A percentile compares a stretch with the other conserved stretches of the same genome.
Evolutionary conservation across 768 basidiomycete genomes (phyloP).

Genomic region (Auriculariales sp.): DNA sequence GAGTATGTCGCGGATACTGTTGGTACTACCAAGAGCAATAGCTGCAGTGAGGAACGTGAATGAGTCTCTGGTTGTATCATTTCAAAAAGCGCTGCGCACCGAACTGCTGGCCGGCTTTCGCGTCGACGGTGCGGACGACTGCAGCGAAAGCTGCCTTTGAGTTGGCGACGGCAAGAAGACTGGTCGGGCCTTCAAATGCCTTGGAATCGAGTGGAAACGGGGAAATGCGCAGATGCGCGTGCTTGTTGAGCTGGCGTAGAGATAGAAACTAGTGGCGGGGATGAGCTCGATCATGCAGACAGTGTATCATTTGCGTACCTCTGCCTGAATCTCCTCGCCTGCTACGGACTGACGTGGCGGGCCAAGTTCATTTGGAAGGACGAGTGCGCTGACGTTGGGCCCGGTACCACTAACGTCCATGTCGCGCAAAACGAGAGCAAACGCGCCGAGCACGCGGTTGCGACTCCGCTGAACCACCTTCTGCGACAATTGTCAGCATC

Average conservation of each 20-base stretch:
- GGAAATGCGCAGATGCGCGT: slow-evolving; percentile 50
- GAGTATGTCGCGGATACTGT: slow-evolving; percentile 31
- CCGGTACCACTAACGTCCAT: too few species aligned
- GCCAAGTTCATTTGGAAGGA: not conserved
- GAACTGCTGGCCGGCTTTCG: slow-evolving; percentile 20
- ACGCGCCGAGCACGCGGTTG: too few species aligned
- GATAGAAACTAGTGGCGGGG: slow-evolving; percentile 27
- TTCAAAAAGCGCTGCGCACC: not conserved
- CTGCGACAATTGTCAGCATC: too few species aligned
- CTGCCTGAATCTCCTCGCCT: not conserved
- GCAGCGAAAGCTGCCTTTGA: slow-evolving; percentile 59
- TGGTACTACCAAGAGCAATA: slow-evolving; percentile 46
- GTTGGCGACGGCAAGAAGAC: slow-evolving; percentile 45
- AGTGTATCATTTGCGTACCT: too few species aligned
- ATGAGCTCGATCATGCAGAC: too few species aligned
- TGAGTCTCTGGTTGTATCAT: not conserved
- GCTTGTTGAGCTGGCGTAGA: slow-evolving; percentile 36
- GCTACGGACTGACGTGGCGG: not conserved
- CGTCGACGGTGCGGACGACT: slow-evolving; percentile 23
- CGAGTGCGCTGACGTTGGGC: not conserved
- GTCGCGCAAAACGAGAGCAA: too few species aligned
- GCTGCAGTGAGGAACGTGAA: slow-evolving; percentile 24
- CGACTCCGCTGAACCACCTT: too few species aligned
- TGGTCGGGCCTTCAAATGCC: slow-evolving; percentile 27
- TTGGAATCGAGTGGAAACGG: slow-evolving; percentile 30